These are phyloP conservation scores for Blastocystis sp. DNA, from an alignment of 352 stramenopile species.

Conservation along the genomic window DNA sequence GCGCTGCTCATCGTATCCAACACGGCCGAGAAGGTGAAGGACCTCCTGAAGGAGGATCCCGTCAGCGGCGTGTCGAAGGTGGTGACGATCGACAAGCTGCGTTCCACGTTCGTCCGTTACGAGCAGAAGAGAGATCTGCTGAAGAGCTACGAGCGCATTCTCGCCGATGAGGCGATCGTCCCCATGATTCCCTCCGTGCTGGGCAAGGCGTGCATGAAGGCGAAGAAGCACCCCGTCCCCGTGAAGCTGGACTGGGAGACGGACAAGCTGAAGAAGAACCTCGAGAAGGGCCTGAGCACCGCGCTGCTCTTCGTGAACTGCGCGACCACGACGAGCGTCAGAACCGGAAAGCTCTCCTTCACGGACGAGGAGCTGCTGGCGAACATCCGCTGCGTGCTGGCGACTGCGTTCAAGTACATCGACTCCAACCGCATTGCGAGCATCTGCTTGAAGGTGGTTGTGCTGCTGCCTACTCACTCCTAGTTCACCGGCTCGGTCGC, in stretches of 20 bases:
- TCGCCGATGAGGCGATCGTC: conserved; percentile 28
- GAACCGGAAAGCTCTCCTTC: not conserved
- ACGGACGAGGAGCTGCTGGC: conserved; percentile 6
- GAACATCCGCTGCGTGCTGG: conserved; percentile 8
- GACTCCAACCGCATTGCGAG: not conserved
- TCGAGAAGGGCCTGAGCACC: not conserved
- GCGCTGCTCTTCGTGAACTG: conserved; percentile 33
- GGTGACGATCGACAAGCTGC: conserved; percentile 16
- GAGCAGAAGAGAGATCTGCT: conserved; percentile 41
- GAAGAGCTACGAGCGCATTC: not conserved
- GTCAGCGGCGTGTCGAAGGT: conserved; percentile 38
- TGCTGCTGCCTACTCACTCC: not conserved
- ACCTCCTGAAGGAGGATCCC: not conserved
- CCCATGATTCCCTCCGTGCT: conserved; percentile 52
- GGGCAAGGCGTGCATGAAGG: conserved; percentile 26
- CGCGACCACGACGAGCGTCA: not conserved
- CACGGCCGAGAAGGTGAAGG: conserved; percentile 5
- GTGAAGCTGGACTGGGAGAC: not conserved
- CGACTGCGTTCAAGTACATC: conserved; percentile 1
- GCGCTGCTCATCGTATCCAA: conserved; percentile 38
- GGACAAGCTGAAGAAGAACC: not conserved
- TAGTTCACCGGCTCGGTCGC: not conserved
- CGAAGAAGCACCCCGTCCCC: conserved; percentile 9
- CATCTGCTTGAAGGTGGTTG: not conserved
- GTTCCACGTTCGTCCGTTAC: not conserved